Conservation (phyloP, 768 basidiomycete genomes). For the Agrocybe pediades region DNA sequence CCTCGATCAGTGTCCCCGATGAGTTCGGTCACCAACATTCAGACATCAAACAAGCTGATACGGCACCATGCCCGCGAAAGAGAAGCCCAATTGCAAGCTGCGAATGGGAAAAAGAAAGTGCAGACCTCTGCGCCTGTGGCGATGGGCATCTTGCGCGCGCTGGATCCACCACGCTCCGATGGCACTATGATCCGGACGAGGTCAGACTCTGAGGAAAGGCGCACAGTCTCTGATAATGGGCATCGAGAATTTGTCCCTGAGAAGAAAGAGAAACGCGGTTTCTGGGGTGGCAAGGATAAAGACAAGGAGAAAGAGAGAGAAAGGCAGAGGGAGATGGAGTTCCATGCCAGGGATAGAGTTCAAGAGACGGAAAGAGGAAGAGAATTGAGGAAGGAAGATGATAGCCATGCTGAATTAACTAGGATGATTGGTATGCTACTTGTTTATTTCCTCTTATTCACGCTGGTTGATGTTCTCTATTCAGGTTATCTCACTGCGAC, state of each 20-base stretch:
- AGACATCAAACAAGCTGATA: constrained; percentile 18
- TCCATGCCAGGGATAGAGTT: not conserved
- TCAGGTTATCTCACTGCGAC: constrained; percentile 76
- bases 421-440: constrained; percentile 64
- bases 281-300: constrained; percentile 50
- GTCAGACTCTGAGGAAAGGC: constrained; percentile 34
- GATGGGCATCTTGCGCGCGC: constrained; percentile 57
- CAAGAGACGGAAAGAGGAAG: constrained; percentile 15
- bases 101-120: constrained; percentile 14
- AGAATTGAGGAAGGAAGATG: constrained; percentile 41
- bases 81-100: constrained; percentile 9
- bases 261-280: constrained; percentile 54
- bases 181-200: constrained; percentile 29
- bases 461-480: not conserved
- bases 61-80: constrained; percentile 19
- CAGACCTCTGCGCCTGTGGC: constrained; percentile 38
- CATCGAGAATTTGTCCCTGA: constrained; percentile 30
- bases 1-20: constrained; percentile 52
- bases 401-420: constrained; percentile 54
- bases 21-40: constrained; percentile 24
- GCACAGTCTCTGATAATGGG: constrained; percentile 30
- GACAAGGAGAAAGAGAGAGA: constrained; percentile 24
- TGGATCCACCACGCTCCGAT: constrained; percentile 51
- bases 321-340: too few relatives aligned
- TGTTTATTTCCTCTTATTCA: not conserved